Evolutionary conservation across 2,329 filamentous ascomycete species (phyloP), one percentile per base, ranked within the genome.

Genomic region (Epicoccum nigrum): DNA sequence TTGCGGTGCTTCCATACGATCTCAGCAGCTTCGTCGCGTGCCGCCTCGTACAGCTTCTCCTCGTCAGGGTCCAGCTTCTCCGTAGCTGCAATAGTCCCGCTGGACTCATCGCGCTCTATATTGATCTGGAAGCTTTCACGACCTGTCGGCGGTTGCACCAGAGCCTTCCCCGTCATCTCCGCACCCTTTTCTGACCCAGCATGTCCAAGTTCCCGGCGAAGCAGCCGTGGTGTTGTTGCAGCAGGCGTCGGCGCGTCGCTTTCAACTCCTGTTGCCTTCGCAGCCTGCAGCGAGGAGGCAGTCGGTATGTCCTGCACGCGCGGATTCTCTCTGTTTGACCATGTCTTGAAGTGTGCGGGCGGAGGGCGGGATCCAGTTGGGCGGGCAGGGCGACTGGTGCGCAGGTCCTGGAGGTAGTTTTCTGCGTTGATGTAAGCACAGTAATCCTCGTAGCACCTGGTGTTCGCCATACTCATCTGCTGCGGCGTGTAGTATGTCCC

Each of bases 1-100:
- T 90, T 82, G 67, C 87, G 81, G 67, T 93, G 89, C 65, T 86
- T 84, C 82, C 85, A 92, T 34, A 93, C 89, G 37, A 93, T 79
- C 69, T 92, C 88, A 1, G 88, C 86, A 9, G 89, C 89, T 70
- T 93, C 89, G 53, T 90, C 79, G 54, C 90, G 84, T 23, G 89
- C 89, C 32, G 87, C 86, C 11, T 83, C 77, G 68, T 89, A 88
- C 40, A 92, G 70, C 35, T 82, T 83, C 51, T 78, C 71, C 51
- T 87, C 85, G 2, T 85, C 80, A 21, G 88, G 57, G 51, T 89
- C 83, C 81, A 92, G 83, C 62, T 89, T 86, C 59, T 90, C 84
- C 79, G 92, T 84, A 9, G 89, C 88, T 54, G 85, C 81, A 15
- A 87, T 83, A 52, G 92, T 73, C 16, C 87, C 87, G 28, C 81